These are phyloP conservation scores for Curvularia lunata DNA, from an alignment of 2,329 filamentous ascomycete species.

Conservation along the genomic window DNA sequence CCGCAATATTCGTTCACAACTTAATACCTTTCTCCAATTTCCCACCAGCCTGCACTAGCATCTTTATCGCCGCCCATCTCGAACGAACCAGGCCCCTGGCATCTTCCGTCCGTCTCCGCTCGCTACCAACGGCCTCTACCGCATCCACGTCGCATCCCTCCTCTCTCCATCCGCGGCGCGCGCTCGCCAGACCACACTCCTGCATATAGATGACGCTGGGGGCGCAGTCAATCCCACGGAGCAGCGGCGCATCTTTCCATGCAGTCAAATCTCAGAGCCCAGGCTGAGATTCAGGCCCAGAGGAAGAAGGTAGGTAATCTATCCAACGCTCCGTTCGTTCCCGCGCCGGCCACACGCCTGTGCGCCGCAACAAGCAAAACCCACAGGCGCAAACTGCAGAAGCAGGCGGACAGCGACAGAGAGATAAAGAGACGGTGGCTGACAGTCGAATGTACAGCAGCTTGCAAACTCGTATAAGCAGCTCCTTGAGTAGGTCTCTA, in stretches of 20 bases:
- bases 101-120: conserved; percentile 26
- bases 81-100: conserved; percentile 31
- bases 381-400: conserved; percentile 1
- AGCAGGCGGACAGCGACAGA: background rate
- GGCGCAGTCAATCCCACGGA: conserved; percentile 33
- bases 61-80: conserved; percentile 12
- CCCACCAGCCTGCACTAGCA: conserved; percentile 7
- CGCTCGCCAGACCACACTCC: conserved; percentile 30
- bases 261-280: conserved; percentile 56
- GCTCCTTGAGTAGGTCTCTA: conserved; percentile 78
- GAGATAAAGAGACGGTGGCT: conserved; percentile 4
- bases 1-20: conserved; percentile 20
- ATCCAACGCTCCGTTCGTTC: conserved; percentile 5
- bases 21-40: conserved; percentile 6
- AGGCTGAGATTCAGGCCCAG: conserved; percentile 65
- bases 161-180: conserved; percentile 25
- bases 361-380: conserved; percentile 15
- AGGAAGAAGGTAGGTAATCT: conserved; percentile 60
- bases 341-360: conserved; percentile 4
- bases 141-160: conserved; percentile 12
- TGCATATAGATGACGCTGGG: conserved; percentile 46
- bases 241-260: conserved; percentile 47
- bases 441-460: conserved; percentile 55
- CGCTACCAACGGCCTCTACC: conserved; percentile 13
- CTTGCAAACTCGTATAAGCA: conserved; percentile 97